Evolutionary conservation across 208 protist genomes (phyloP).

Genomic region (Acanthamoeba lenticulata): DNA sequence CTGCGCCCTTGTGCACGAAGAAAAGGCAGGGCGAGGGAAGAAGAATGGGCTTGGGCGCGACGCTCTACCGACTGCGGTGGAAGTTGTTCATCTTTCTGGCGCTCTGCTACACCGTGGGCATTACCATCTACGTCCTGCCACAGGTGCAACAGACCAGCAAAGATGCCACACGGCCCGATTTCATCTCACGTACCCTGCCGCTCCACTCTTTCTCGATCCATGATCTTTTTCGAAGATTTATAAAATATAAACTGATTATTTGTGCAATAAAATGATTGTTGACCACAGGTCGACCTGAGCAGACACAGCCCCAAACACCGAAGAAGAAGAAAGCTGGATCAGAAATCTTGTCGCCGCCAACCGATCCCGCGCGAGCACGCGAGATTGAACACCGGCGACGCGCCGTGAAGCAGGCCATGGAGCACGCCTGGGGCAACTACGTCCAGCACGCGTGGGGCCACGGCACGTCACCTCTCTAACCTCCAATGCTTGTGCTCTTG

Average conservation of each 20-base stretch:
- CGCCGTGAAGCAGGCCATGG: constrained; percentile 77
- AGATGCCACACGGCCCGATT: too few species aligned
- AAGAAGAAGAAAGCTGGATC: too few species aligned
- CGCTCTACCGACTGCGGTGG: constrained; percentile 15
- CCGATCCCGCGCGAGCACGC: background rate
- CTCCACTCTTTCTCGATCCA: too few species aligned
- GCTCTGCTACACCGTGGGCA: background rate
- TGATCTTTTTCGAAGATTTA: background rate
- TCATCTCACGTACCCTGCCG: too few species aligned
- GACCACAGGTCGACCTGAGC: background rate
- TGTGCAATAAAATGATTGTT: too few species aligned
- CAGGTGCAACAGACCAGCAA: too few species aligned
- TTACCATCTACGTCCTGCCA: background rate
- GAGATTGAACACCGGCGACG: background rate
- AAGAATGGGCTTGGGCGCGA: background rate
- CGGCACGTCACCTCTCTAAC: background rate
- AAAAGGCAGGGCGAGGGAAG: too few species aligned
- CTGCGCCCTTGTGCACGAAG: background rate
- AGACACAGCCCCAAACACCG: too few species aligned
- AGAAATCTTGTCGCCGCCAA: too few species aligned
- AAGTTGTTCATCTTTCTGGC: background rate
- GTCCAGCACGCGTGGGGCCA: constrained; percentile 85
- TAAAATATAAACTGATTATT: too few species aligned
- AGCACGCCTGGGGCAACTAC: constrained; percentile 85
- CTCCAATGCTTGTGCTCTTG: too few species aligned